Percentiles rank a stretch among this genome's conserved stretches.
Conservation (phyloP, 2,329 filamentous ascomycete species). For the Pestalotiopsis sp. region DNA sequence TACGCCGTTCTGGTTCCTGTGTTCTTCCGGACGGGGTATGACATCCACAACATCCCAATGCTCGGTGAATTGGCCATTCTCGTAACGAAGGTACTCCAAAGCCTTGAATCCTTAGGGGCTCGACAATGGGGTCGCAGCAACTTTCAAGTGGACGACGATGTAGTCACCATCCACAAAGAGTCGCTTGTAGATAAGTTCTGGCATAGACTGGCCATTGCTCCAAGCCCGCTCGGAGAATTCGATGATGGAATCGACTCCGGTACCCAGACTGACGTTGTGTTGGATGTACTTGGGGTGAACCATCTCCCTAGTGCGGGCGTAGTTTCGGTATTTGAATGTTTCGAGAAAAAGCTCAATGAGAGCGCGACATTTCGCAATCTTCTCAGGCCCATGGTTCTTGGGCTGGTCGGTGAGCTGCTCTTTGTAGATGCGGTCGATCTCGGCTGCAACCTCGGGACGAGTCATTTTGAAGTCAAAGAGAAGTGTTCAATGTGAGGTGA, state of each 20-base stretch:
- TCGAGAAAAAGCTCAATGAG: background rate
- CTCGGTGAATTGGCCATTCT: background rate
- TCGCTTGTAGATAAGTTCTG: background rate
- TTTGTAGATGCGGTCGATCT: background rate
- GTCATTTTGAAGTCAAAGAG: background rate
- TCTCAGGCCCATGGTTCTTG: background rate
- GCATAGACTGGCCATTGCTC: background rate
- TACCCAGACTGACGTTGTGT: background rate
- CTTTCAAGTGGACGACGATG: background rate
- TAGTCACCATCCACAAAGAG: background rate
- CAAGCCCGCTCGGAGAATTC: background rate
- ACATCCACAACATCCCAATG: background rate
- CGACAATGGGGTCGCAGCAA: background rate
- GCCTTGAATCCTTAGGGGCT: background rate
- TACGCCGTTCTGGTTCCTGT: background rate
- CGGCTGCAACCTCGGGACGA: background rate
- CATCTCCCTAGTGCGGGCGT: background rate
- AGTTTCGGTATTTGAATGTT: background rate
- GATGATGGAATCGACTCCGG: slow-evolving; percentile 1
- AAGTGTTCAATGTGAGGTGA: background rate
- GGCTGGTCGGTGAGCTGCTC: background rate
- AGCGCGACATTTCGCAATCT: background rate
- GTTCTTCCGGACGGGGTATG: background rate
- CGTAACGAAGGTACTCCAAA: background rate
- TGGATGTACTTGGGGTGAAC: background rate